Percentiles rank a stretch among this genome's conserved stretches.
phyloP scores from a whole-genome alignment of 768 basidiomycete species.

The Lentinula boryana region DNA sequence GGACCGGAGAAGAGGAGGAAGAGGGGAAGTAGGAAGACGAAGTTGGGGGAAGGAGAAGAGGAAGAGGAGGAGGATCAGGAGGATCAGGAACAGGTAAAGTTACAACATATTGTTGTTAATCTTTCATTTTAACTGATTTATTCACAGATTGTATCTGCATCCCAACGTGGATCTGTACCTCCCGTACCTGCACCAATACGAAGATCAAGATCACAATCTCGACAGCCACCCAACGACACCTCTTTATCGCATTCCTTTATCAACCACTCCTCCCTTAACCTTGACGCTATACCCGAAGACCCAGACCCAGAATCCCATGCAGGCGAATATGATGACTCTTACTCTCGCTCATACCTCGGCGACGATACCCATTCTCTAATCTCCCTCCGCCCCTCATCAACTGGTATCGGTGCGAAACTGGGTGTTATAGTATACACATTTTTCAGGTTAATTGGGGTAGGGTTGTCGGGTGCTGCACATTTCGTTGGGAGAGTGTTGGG shows the following conservation, averaged over 20 bases:
- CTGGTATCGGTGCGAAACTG: slow-evolving; percentile 33
- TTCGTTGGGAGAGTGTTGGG: slow-evolving; percentile 45
- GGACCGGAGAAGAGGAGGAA: slow-evolving; percentile 56
- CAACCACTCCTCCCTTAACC: slow-evolving; percentile 41
- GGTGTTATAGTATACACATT: slow-evolving; percentile 32
- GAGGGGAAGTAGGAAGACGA: slow-evolving; percentile 44
- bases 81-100: slow-evolving; percentile 28
- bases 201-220: slow-evolving; percentile 27
- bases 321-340: slow-evolving; percentile 13
- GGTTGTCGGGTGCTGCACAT: slow-evolving; percentile 30
- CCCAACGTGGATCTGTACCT: slow-evolving; percentile 27
- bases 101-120: slow-evolving; percentile 1
- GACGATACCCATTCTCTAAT: slow-evolving; percentile 5
- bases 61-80: slow-evolving; percentile 49
- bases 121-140: slow-evolving; percentile 2
- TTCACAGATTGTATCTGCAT: slow-evolving; percentile 17
- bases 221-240: slow-evolving; percentile 25
- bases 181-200: slow-evolving; percentile 34
- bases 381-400: background rate
- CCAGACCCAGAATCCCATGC: slow-evolving; percentile 27
- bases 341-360: slow-evolving; percentile 10
- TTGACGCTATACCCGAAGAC: slow-evolving; percentile 65
- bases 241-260: slow-evolving; percentile 18
- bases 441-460: background rate
- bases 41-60: slow-evolving; percentile 30